A percentile compares a stretch with the other conserved stretches of the same genome.
Evolutionary conservation across 495 filamentous ascomycete genomes (phyloP).

Genomic region (Halenospora varia): DNA sequence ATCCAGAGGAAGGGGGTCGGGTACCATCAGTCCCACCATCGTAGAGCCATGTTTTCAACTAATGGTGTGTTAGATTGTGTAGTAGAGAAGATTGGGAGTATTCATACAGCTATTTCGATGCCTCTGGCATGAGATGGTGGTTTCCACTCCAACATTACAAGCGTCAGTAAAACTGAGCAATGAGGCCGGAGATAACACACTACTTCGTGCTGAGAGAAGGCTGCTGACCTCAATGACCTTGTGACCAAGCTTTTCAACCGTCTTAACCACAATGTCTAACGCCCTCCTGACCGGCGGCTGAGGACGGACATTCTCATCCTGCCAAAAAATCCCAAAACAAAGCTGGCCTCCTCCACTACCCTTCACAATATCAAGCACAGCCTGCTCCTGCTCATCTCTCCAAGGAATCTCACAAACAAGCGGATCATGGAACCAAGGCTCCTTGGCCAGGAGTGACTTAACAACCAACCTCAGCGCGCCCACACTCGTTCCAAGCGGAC

Average conservation of each 20-base stretch:
- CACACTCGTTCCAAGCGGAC: conserved; percentile 44
- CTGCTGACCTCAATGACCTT: conserved; percentile 25
- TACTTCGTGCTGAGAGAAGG: background rate
- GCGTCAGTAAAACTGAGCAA: background rate
- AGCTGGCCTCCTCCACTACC: conserved; percentile 29
- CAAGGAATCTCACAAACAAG: conserved; percentile 58
- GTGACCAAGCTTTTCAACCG: conserved; percentile 50
- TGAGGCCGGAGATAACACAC: background rate
- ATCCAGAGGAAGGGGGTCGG: background rate
- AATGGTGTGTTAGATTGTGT: background rate
- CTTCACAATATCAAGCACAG: conserved; percentile 36
- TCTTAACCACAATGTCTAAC: conserved; percentile 47
- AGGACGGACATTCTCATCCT: conserved; percentile 53
- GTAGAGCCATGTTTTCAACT: conserved; percentile 41
- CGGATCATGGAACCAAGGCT: conserved; percentile 66
- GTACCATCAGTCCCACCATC: conserved; percentile 38
- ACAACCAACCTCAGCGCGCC: conserved; percentile 49
- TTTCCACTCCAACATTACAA: conserved; percentile 7
- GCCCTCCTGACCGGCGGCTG: conserved; percentile 43
- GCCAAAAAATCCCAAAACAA: conserved; percentile 49
- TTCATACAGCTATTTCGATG: conserved; percentile 13
- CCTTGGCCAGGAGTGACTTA: conserved; percentile 46
- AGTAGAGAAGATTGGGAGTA: background rate
- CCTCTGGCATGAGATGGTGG: conserved; percentile 18
- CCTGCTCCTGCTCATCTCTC: conserved; percentile 45